These are phyloP conservation scores for Lyophyllum semitale DNA, from an alignment of 768 basidiomycete genomes.

Conservation along the genomic window DNA sequence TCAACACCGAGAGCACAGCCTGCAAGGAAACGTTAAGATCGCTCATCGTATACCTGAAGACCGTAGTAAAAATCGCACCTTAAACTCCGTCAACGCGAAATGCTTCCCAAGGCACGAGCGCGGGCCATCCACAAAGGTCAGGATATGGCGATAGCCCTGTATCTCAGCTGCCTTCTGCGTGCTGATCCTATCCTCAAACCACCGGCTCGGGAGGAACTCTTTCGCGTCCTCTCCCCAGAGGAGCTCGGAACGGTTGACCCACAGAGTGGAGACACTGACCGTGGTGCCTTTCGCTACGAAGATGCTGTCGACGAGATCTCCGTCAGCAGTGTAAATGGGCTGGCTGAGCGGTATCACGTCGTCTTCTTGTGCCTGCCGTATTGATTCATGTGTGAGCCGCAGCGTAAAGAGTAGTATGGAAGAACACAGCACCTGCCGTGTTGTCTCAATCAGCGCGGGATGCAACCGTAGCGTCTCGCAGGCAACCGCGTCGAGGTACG, in stretches of 20 bases:
- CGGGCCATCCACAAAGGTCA: constrained; percentile 47
- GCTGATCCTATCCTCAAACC: constrained; percentile 30
- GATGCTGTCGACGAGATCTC: constrained; percentile 30
- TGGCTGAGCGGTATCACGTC: constrained; percentile 37
- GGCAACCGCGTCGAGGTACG: constrained; percentile 28
- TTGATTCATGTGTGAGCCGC: not conserved
- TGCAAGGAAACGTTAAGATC: constrained; percentile 11
- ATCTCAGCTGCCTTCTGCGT: constrained; percentile 30
- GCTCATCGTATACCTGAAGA: not conserved
- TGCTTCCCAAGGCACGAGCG: constrained; percentile 45
- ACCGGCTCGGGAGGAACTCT: constrained; percentile 45
- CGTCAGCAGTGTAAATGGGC: constrained; percentile 28
- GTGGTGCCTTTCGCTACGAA: constrained; percentile 38
- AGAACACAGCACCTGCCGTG: constrained; percentile 6
- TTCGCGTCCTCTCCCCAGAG: constrained; percentile 50
- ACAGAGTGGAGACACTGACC: constrained; percentile 37
- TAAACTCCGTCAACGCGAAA: constrained; percentile 43
- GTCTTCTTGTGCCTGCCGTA: constrained; percentile 33
- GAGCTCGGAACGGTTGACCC: constrained; percentile 38
- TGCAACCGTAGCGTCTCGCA: constrained; percentile 44
- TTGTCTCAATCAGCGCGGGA: constrained; percentile 29
- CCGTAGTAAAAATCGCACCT: constrained; percentile 34
- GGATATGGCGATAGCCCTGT: constrained; percentile 39
- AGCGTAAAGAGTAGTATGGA: not conserved
- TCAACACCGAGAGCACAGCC: constrained; percentile 42